Evolutionary conservation across 2,329 filamentous ascomycete genomes (phyloP).

Genomic region (Scolecobasidium constrictum): DNA sequence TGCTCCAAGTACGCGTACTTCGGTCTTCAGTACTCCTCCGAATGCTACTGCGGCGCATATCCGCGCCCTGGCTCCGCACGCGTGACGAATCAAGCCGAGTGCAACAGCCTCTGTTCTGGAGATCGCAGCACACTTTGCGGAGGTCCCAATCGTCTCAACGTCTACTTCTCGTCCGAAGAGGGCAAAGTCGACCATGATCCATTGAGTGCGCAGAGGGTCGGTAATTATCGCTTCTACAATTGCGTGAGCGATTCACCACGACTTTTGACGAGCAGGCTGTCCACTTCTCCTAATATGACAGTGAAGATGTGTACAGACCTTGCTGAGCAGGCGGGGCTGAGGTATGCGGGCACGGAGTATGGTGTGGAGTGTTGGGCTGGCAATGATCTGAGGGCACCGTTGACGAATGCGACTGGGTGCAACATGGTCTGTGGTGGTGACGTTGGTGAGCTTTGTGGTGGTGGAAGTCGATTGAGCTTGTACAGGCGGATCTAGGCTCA

Average conservation of each 20-base stretch:
- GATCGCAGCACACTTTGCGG: conserved; percentile 16
- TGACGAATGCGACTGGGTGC: not conserved
- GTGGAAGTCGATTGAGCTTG: not conserved
- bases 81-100: conserved; percentile 8
- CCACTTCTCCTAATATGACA: conserved; percentile 7
- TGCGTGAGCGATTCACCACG: not conserved
- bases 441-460: not conserved
- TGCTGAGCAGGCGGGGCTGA: not conserved
- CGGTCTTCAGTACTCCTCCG: not conserved
- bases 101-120: conserved; percentile 19
- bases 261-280: not conserved
- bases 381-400: not conserved
- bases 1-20: conserved; percentile 1
- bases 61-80: not conserved
- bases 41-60: conserved; percentile 5
- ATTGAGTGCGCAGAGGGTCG: not conserved
- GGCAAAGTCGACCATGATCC: not conserved
- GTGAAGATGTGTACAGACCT: conserved; percentile 3
- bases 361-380: conserved; percentile 10
- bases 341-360: conserved; percentile 8
- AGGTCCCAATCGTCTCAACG: conserved; percentile 14
- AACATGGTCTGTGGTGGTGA: not conserved
- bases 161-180: not conserved
- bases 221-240: not conserved
- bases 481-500: too few species aligned